Percentiles rank a stretch among this genome's conserved stretches.
Evolutionary conservation across 1,284 basidiomycete genomes (phyloP).

Genomic region (Tetrapyrgos nigripes): DNA sequence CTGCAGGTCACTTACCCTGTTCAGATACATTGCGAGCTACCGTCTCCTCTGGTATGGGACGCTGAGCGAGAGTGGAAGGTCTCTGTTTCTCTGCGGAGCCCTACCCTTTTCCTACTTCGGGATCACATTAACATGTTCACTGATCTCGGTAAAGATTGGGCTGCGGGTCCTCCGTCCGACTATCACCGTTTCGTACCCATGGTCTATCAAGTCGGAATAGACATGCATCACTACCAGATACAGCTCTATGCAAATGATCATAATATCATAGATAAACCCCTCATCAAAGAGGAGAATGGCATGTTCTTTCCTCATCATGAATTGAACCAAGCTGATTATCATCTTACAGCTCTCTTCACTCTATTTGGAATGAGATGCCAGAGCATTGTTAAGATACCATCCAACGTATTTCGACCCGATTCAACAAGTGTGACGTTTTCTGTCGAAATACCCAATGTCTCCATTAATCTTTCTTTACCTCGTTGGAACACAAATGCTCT

Average conservation of each 20-base stretch:
- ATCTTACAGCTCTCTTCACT: conserved; percentile 70
- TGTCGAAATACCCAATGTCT: conserved; percentile 65
- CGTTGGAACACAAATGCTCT: conserved; percentile 88
- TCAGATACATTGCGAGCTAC: conserved; percentile 70
- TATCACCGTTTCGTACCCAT: conserved; percentile 86
- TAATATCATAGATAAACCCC: conserved; percentile 92
- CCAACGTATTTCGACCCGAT: conserved; percentile 77
- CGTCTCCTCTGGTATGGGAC: conserved; percentile 72
- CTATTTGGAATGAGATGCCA: conserved; percentile 65
- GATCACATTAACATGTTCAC: conserved; percentile 94
- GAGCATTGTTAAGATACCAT: conserved; percentile 63
- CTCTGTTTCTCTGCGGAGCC: conserved; percentile 70
- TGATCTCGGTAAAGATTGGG: conserved; percentile 91
- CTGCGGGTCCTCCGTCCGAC: conserved; percentile 77
- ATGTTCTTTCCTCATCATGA: conserved; percentile 22
- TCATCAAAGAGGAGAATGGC: conserved; percentile 84
- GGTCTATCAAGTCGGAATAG: conserved; percentile 74
- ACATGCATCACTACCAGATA: conserved; percentile 77
- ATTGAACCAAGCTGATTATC: conserved; percentile 6
- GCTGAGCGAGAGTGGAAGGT: conserved; percentile 81
- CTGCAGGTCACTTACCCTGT: conserved; percentile 9
- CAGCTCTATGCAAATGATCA: conserved; percentile 93
- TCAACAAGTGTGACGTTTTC: conserved; percentile 72
- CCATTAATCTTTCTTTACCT: conserved; percentile 72
- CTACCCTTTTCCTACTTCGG: conserved; percentile 79